Evolutionary conservation across 192 early-diverging fungal genomes (phyloP), one percentile per base, ranked within the genome.

Genomic region (Gaertneriomyces semiglobifer): DNA sequence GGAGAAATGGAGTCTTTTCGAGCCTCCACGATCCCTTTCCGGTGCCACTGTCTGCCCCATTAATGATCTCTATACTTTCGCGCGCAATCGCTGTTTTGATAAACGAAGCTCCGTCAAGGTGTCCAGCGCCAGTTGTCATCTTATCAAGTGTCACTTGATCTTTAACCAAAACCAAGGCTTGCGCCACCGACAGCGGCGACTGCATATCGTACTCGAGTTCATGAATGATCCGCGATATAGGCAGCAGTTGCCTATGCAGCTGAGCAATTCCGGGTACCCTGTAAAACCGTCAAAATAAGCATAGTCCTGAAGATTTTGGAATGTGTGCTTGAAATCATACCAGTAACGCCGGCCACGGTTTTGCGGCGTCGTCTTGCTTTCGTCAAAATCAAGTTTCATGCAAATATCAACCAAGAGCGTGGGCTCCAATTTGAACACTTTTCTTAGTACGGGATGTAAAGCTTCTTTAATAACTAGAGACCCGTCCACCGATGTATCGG

Each of bases 391-490:
- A 6, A 61, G 60, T 14, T 14, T 61, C n/a, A 18, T n/a, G 45
- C 60, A 61, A 44, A 20, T 20, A 48, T 61, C 16, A 14, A 61
- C 11, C n/a, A 61, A 25, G 11, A 61, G 25, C 14, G 38, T 44
- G n/a, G 60, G 42, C 5, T 61, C 60, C 6, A 61, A 11, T 14
- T 14, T 50, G 42, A 61, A 61, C 25, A 61, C 60, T 16, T n/a
- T 38, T 61, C 48, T 61, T 11, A 61, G 60, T 2, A 61, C 5
- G 42, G 60, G 60, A 46, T 61, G 60, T 18, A 61, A 38, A 14
- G 60, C 5, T n/a, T 50, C 12, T 2, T 33, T 33, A 2, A 33
- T 33, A 33, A 33, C 25, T 38, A 57, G 55, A 25, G 3, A 12
- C 55, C 39, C 12, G 20, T 12, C 33, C 19, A 6, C 38, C 5